phyloP scores from a whole-genome alignment of 768 basidiomycete species.

The Kwoniella heveanensis region DNA sequence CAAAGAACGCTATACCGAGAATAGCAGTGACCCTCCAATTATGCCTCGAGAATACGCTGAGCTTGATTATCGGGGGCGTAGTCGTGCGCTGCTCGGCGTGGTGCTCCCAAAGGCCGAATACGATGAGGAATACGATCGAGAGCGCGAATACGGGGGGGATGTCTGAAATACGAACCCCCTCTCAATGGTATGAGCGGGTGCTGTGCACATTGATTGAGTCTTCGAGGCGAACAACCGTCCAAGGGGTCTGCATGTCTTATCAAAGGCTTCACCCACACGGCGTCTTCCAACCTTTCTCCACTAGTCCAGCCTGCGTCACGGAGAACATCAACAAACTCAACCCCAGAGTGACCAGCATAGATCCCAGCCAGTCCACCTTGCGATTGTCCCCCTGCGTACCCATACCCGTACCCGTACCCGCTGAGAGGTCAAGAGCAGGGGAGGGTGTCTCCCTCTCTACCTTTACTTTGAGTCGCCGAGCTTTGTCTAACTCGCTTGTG shows the following conservation, averaged over 20 bases:
- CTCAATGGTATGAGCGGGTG: too few relatives aligned
- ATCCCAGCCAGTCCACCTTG: conserved; percentile 75
- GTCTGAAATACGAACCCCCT: too few relatives aligned
- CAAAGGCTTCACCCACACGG: conserved; percentile 58
- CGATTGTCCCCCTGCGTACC: too few relatives aligned
- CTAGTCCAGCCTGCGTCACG: conserved; percentile 67
- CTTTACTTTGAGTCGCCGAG: too few relatives aligned
- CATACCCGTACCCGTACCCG: too few relatives aligned
- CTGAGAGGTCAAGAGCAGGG: too few relatives aligned
- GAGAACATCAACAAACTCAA: conserved; percentile 71
- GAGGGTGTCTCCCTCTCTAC: too few relatives aligned
- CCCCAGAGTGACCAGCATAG: conserved; percentile 65
- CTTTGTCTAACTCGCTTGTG: too few relatives aligned
- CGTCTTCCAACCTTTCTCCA: conserved; percentile 64
- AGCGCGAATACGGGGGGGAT: conserved; percentile 68
- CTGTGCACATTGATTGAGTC: too few relatives aligned
- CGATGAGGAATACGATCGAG: conserved; percentile 63
- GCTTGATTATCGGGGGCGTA: conserved; percentile 36
- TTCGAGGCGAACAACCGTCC: too few relatives aligned
- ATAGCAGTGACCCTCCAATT: conserved; percentile 25
- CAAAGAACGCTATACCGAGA: conserved; percentile 24
- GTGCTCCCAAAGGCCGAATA: conserved; percentile 68
- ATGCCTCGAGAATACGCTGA: conserved; percentile 32
- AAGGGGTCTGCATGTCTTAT: too few relatives aligned
- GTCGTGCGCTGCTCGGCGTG: conserved; percentile 60